phyloP scores from a whole-genome alignment of 202 grass and related monocot genomes.

The Setaria viridis region DNA sequence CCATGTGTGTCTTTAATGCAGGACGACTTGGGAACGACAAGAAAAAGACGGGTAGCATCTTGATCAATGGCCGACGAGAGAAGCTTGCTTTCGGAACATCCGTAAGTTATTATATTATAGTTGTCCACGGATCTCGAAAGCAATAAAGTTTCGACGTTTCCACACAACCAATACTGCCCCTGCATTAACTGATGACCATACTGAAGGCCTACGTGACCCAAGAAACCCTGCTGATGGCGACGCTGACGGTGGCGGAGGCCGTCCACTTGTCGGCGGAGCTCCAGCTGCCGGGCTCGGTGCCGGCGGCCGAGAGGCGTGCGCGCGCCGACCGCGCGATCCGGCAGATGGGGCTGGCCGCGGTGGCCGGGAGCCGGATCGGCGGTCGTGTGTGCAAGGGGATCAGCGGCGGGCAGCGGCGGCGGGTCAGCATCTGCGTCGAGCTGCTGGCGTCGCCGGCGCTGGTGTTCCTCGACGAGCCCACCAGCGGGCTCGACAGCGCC shows the following conservation, averaged over 20 bases:
- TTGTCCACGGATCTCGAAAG: neutral
- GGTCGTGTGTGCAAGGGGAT: neutral
- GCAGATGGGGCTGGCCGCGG: neutral
- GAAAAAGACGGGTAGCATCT: conserved; percentile 54
- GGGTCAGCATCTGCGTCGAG: neutral
- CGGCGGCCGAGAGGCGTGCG: neutral
- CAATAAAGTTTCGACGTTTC: neutral
- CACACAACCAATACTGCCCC: too few relatives aligned
- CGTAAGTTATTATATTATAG: conserved; percentile 31
- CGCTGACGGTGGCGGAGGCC: neutral
- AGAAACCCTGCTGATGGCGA: neutral
- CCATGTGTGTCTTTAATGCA: neutral
- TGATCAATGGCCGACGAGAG: conserved; percentile 64
- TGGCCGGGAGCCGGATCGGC: neutral
- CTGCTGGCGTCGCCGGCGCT: neutral
- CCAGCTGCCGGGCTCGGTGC: neutral
- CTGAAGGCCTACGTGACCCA: too few relatives aligned
- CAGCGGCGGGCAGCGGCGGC: neutral
- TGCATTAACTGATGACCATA: too few relatives aligned
- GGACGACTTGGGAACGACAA: conserved; percentile 57
- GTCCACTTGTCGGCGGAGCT: neutral
- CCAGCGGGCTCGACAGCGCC: conserved; percentile 72
- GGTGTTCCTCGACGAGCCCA: conserved; percentile 73
- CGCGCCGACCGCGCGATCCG: neutral
- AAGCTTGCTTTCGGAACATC: conserved; percentile 68